These are phyloP conservation scores for Iberis pinnata DNA, from an alignment of 345 rosid genomes.

Conservation along the genomic window DNA sequence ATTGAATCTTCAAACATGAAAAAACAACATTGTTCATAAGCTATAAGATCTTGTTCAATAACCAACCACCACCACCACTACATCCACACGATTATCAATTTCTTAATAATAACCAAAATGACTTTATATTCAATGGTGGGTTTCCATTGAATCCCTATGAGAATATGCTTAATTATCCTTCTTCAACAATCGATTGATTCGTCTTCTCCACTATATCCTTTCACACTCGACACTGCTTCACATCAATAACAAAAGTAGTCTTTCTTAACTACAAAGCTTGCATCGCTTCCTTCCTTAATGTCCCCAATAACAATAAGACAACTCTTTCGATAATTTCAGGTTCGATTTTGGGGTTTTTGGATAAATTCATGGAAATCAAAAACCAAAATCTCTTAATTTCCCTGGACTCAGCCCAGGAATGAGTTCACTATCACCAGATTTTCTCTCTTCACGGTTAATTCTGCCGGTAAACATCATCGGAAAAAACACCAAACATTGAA, in stretches of 20 bases:
- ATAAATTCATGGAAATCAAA: slow-evolving; percentile 37
- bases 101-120: slow-evolving; percentile 29
- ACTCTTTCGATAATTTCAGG: slow-evolving; percentile 49
- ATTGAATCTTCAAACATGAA: too few species aligned
- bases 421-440: slow-evolving; percentile 22
- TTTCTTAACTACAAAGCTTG: slow-evolving; percentile 40
- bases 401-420: slow-evolving; percentile 21
- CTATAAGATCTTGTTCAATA: too few species aligned
- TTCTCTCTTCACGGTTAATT: slow-evolving; percentile 20
- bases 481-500: too few species aligned
- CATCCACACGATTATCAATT: slow-evolving; percentile 33
- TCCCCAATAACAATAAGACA: slow-evolving; percentile 34
- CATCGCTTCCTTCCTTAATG: slow-evolving; percentile 38
- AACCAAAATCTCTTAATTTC: slow-evolving; percentile 36
- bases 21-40: too few species aligned
- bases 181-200: slow-evolving; percentile 49
- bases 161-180: slow-evolving; percentile 37
- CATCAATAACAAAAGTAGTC: slow-evolving; percentile 35
- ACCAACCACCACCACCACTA: slow-evolving; percentile 13
- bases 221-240: slow-evolving; percentile 39
- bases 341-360: slow-evolving; percentile 38
- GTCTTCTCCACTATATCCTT: slow-evolving; percentile 54
- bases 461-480: slow-evolving; percentile 34
- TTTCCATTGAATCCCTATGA: slow-evolving; percentile 33
- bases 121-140: slow-evolving; percentile 36